Percentiles rank a stretch among this genome's conserved stretches.
Conservation (phyloP, 495 filamentous ascomycete genomes). For the Aspergillus panamensis region DNA sequence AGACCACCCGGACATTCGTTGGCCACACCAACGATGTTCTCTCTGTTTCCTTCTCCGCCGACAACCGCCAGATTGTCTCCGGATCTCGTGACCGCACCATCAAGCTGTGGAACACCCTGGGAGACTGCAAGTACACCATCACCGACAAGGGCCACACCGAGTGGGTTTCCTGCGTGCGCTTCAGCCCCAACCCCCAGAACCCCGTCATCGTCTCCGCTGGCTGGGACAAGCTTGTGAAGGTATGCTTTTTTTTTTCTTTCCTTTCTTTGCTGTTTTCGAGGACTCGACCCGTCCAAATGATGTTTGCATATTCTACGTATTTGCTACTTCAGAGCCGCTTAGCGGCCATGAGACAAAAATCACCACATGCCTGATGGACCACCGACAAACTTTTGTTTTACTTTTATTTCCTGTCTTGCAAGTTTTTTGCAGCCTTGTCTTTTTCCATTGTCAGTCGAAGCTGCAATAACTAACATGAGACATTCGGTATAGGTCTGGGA, state of each 20-base stretch:
- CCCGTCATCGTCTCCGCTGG: slow-evolving; percentile 98
- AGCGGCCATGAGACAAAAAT: slow-evolving; percentile 92
- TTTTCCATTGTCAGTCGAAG: slow-evolving; percentile 9
- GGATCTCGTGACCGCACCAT: slow-evolving; percentile 96
- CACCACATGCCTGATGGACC: slow-evolving; percentile 84
- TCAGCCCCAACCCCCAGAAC: slow-evolving; percentile 99
- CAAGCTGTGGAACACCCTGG: slow-evolving; percentile 99
- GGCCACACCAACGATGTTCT: slow-evolving; percentile 99
- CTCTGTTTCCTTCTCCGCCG: slow-evolving; percentile 99
- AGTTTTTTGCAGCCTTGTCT: slow-evolving; percentile 14
- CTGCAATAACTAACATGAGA: slow-evolving; percentile 27
- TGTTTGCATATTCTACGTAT: slow-evolving; percentile 94
- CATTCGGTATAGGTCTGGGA: slow-evolving; percentile 80
- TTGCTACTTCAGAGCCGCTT: slow-evolving; percentile 99
- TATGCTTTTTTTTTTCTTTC: slow-evolving; percentile 48
- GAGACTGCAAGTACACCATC: slow-evolving; percentile 99
- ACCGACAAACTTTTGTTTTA: slow-evolving; percentile 22
- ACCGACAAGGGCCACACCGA: slow-evolving; percentile 99
- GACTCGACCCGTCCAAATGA: slow-evolving; percentile 59
- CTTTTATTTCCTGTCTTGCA: slow-evolving; percentile 18
- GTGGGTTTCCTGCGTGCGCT: slow-evolving; percentile 99
- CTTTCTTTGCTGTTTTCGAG: not conserved
- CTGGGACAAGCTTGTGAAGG: slow-evolving; percentile 99
- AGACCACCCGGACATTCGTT: slow-evolving; percentile 95
- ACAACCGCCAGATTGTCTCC: slow-evolving; percentile 99